These are phyloP conservation scores for Vachellia collinsii DNA, from an alignment of 306 rosid genomes.

Conservation along the genomic window DNA sequence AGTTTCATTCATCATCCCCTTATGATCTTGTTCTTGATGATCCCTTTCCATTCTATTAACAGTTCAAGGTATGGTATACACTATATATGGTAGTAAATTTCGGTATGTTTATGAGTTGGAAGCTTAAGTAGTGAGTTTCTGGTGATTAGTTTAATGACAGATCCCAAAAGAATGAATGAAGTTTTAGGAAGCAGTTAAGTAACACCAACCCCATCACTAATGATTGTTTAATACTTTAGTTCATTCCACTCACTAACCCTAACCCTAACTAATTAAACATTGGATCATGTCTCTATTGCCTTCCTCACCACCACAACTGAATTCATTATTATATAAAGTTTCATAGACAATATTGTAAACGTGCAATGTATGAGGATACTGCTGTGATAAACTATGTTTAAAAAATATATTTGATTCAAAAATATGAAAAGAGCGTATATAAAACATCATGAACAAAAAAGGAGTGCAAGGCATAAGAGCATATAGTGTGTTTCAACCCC, in stretches of 20 bases:
- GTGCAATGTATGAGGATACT: background rate
- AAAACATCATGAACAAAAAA: background rate
- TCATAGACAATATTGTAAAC: background rate
- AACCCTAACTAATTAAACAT: background rate
- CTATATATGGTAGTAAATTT: background rate
- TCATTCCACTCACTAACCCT: constrained; percentile 23
- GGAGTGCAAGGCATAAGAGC: background rate
- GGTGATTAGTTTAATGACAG: constrained; percentile 30
- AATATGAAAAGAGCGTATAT: background rate
- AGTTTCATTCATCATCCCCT: constrained; percentile 38
- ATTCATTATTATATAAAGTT: background rate
- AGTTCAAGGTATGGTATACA: background rate
- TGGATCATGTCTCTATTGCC: constrained; percentile 54
- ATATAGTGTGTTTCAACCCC: background rate
- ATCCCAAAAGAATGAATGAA: constrained; percentile 50
- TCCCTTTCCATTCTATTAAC: constrained; percentile 32
- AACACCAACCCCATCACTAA: constrained; percentile 33
- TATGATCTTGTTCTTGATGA: constrained; percentile 46
- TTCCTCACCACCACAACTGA: constrained; percentile 29
- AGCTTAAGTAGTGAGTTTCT: constrained; percentile 41
- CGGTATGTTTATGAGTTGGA: background rate
- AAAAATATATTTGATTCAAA: background rate
- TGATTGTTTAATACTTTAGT: background rate
- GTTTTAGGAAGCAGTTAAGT: constrained; percentile 64
- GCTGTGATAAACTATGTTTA: background rate